Evolutionary conservation across 805 yeast species (phyloP).

Genomic region (Nakazawaea ambrosiae): DNA sequence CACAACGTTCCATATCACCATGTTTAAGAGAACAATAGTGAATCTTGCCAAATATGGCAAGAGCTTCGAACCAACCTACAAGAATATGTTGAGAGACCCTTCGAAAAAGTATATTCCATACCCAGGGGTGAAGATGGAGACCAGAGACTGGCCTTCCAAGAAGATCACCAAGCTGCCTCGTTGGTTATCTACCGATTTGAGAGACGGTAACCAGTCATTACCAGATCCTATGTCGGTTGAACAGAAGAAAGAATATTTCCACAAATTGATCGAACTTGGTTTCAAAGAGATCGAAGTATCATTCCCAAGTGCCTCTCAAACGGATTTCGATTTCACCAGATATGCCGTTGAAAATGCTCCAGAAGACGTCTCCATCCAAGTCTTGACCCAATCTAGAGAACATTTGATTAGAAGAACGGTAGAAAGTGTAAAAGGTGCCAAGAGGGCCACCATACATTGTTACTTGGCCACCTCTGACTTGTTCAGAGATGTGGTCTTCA

Average conservation of each 20-base stretch:
- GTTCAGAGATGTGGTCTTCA: constrained; percentile 70
- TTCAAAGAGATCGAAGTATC: constrained; percentile 78
- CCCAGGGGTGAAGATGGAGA: constrained; percentile 45
- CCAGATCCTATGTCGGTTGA: constrained; percentile 79
- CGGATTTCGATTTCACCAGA: constrained; percentile 76
- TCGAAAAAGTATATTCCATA: constrained; percentile 54
- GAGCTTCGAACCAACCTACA: constrained; percentile 6
- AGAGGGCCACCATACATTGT: constrained; percentile 63
- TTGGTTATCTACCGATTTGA: constrained; percentile 73
- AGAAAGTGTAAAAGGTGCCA: constrained; percentile 67
- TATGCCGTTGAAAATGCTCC: constrained; percentile 77
- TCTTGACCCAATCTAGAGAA: constrained; percentile 71
- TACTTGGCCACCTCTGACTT: constrained; percentile 72
- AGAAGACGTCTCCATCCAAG: constrained; percentile 67
- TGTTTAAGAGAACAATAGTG: constrained; percentile 9
- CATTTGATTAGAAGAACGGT: constrained; percentile 68
- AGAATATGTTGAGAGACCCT: constrained; percentile 61
- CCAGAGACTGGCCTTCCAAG: constrained; percentile 69
- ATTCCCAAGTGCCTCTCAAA: constrained; percentile 77
- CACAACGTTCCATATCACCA: neutral
- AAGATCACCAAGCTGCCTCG: constrained; percentile 65
- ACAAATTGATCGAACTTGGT: constrained; percentile 64
- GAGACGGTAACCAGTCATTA: constrained; percentile 77
- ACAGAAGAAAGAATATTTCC: constrained; percentile 69
- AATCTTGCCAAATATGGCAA: constrained; percentile 10